Percentiles rank a stretch among this genome's conserved stretches.
Evolutionary conservation across 2,329 filamentous ascomycete species (phyloP).

Genomic region (Hypoxylon sp.): DNA sequence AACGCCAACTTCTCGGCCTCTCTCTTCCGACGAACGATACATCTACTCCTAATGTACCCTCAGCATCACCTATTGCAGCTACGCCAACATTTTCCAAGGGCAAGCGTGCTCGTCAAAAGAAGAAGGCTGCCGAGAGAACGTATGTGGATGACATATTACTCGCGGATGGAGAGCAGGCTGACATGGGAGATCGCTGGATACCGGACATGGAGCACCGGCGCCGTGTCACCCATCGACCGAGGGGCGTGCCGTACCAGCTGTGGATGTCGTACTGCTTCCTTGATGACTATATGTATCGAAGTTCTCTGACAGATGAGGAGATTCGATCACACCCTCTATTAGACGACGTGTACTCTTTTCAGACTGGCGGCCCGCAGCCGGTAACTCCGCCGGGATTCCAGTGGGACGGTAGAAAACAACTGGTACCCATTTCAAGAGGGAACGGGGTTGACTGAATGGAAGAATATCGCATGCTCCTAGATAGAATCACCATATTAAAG

Average conservation of each 20-base stretch:
- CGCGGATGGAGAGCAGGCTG: neutral
- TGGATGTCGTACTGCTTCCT: conserved; percentile 35
- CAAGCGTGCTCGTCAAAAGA: conserved; percentile 18
- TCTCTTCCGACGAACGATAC: neutral
- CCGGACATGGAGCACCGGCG: conserved; percentile 28
- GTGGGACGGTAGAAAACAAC: conserved; percentile 17
- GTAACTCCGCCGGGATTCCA: conserved; percentile 21
- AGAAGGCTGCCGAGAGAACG: conserved; percentile 8
- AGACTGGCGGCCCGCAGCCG: conserved; percentile 17
- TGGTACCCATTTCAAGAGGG: conserved; percentile 20
- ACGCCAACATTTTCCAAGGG: neutral
- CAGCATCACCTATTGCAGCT: neutral
- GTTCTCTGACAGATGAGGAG: conserved; percentile 24
- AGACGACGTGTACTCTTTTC: conserved; percentile 30
- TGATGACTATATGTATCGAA: conserved; percentile 33
- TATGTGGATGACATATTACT: conserved; percentile 32
- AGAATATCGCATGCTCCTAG: too few relatives aligned
- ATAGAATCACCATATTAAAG: too few relatives aligned
- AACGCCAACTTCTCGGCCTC: conserved; percentile 12
- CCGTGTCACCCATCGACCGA: conserved; percentile 14
- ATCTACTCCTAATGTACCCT: neutral
- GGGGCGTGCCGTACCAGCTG: conserved; percentile 15
- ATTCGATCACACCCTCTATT: conserved; percentile 24
- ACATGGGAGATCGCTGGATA: conserved; percentile 28
- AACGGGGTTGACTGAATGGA: too few relatives aligned